These are phyloP conservation scores for Plasmodium gonderi DNA, from an alignment of 169 alveolate genomes.

Conservation along the genomic window DNA sequence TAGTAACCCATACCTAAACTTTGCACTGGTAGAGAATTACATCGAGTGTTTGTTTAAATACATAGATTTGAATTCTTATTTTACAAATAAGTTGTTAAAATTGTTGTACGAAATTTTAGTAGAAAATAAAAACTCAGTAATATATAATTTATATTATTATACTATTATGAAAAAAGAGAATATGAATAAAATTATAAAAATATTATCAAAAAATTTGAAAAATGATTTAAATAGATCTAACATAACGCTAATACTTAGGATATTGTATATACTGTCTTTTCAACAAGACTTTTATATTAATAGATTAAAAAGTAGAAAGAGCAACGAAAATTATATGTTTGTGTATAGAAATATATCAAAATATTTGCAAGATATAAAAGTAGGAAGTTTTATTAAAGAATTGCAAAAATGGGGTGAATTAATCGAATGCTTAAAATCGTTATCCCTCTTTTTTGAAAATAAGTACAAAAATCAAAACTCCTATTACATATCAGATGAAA, in stretches of 20 bases:
- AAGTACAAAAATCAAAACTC: constrained; percentile 72
- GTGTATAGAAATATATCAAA: constrained; percentile 42
- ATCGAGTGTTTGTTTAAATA: constrained; percentile 37
- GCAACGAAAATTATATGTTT: constrained; percentile 5
- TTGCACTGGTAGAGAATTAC: constrained; percentile 40
- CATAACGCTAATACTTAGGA: constrained; percentile 50
- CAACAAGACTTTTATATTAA: constrained; percentile 34
- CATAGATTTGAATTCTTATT: constrained; percentile 28
- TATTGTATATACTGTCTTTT: constrained; percentile 54
- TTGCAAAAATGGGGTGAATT: constrained; percentile 48
- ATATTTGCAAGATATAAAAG: constrained; percentile 28
- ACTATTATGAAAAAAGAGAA: constrained; percentile 69
- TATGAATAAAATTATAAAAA: constrained; percentile 30
- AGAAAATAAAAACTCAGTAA: constrained; percentile 47
- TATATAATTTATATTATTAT: constrained; percentile 60
- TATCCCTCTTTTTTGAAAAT: constrained; percentile 67
- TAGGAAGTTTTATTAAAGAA: constrained; percentile 26
- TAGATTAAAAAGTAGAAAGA: not conserved
- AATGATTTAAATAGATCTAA: constrained; percentile 53
- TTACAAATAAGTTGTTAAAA: constrained; percentile 66
- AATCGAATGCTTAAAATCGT: constrained; percentile 50
- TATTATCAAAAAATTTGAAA: constrained; percentile 49
- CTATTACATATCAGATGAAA: constrained; percentile 47
- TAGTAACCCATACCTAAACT: constrained; percentile 55
- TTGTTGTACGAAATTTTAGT: constrained; percentile 62